These are phyloP conservation scores for Tylopilus sp. DNA, from an alignment of 1,284 basidiomycete species.

Conservation along the genomic window DNA sequence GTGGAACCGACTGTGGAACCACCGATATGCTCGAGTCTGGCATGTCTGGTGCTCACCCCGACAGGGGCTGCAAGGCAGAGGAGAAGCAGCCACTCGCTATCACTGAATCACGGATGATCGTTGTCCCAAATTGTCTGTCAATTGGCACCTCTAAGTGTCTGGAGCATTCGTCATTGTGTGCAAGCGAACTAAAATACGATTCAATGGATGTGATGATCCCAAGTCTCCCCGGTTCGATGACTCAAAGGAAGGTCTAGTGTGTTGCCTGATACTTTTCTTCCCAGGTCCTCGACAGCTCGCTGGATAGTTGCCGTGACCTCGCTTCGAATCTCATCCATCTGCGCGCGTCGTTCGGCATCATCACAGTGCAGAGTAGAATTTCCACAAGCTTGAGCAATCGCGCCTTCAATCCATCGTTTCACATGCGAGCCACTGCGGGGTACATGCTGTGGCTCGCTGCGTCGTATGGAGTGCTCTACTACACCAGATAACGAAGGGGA, in stretches of 20 bases:
- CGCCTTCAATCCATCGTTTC: conserved; percentile 14
- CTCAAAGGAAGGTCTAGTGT: conserved; percentile 19
- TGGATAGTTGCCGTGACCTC: conserved; percentile 57
- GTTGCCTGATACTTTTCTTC: conserved; percentile 45
- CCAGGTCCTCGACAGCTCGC: conserved; percentile 54
- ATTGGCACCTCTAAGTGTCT: too few relatives aligned
- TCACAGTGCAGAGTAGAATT: not conserved
- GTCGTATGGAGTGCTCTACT: not conserved
- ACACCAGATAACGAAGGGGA: not conserved
- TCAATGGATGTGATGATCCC: conserved; percentile 1
- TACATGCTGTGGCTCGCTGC: not conserved
- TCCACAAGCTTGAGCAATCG: conserved; percentile 3
- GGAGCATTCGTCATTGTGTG: not conserved
- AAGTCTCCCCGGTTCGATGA: not conserved
- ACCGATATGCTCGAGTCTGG: not conserved
- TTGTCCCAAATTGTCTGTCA: not conserved
- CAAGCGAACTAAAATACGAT: not conserved
- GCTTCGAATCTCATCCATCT: conserved; percentile 43
- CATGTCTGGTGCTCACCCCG: not conserved
- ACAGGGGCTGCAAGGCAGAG: not conserved
- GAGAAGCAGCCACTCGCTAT: not conserved
- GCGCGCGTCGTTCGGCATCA: not conserved
- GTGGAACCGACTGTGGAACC: not conserved
- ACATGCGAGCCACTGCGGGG: not conserved
- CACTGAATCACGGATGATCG: not conserved